Evolutionary conservation across 2,329 filamentous ascomycete species (phyloP).

Genomic region (Dothideomycetidae sp.): DNA sequence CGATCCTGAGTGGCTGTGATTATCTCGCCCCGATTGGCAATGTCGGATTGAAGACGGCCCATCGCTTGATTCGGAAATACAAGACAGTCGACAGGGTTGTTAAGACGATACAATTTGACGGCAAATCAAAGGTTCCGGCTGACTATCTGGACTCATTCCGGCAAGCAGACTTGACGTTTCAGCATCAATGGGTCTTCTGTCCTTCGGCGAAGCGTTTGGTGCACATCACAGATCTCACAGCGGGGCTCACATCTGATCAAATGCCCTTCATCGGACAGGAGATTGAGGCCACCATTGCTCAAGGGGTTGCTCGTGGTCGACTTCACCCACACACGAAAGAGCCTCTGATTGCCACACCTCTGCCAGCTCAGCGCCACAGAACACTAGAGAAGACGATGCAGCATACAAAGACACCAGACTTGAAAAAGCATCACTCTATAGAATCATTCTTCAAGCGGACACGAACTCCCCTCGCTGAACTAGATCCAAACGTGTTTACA

Average conservation of each 20-base stretch:
- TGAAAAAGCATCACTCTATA: constrained; percentile 48
- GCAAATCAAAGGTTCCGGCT: constrained; percentile 64
- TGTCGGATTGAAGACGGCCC: constrained; percentile 84
- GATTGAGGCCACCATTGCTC: constrained; percentile 50
- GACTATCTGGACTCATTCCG: constrained; percentile 71
- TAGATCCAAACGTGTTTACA: constrained; percentile 53
- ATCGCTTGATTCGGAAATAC: constrained; percentile 78
- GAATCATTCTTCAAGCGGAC: constrained; percentile 51
- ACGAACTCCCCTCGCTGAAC: constrained; percentile 49
- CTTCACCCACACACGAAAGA: constrained; percentile 82
- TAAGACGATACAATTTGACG: constrained; percentile 74
- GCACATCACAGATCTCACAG: constrained; percentile 54
- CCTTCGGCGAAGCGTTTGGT: constrained; percentile 57
- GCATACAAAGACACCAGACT: constrained; percentile 27
- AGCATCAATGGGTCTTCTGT: constrained; percentile 91
- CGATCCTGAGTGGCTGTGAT: constrained; percentile 90
- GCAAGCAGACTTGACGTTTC: constrained; percentile 80
- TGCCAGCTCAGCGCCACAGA: background rate
- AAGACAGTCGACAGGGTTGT: constrained; percentile 74
- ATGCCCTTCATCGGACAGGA: constrained; percentile 70
- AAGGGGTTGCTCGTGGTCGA: constrained; percentile 64
- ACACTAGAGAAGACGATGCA: constrained; percentile 1
- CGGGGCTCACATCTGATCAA: constrained; percentile 48
- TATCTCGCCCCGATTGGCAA: constrained; percentile 77
- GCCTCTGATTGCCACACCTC: constrained; percentile 28